Evolutionary conservation across 148 eudicot genomes (phyloP), one percentile per base, ranked within the genome.

Genomic region (Heliamphora exappendiculata): DNA sequence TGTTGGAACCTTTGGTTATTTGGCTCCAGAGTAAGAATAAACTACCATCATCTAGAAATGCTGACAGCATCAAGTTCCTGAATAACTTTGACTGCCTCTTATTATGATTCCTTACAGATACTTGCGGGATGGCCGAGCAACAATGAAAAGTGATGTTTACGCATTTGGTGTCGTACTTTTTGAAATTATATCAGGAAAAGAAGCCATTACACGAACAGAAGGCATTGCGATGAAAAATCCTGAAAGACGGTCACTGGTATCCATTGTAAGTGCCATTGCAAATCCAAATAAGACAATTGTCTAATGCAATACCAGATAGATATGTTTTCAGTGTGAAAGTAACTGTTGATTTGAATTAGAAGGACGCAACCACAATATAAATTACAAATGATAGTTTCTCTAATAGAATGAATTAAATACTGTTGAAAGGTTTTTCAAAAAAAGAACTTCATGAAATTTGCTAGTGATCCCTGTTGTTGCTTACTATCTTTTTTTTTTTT

Each of bases 141-240:
- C 99, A 33, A 85, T 73, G 28, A 95, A 91, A 84, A 89, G 96
- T 69, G 99, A 95, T 79, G 96, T 95, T 11, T 95, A 91, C 83
- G 99, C 99, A 54, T 95, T 88, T 79, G 99, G 99, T 26, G 97
- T 93, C 51, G 97, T 93, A 72, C 94, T 95, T 74, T 89, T 93
- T 60, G 97, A 91, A 81, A 80, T 89, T 51, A 81, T 92, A 83
- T 84, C 99, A 7, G 99, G 99, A 75, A 95, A 88, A 72, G 98
- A 95, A 76, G 99, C 99, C 78, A 87, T 88, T 19, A 86, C 87
- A 31, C 85, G 93, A 78, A 84, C 89, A 34, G 93, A 92, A 76
- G 85, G 90, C 79, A 78, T 65, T 73, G 75, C 80, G 54, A 74
- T 60, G 70, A 89, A 87, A 81, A 93, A 84, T 82, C 75, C 88